Conservation (phyloP, 306 rosid species). For the Cicer judaicum region DNA sequence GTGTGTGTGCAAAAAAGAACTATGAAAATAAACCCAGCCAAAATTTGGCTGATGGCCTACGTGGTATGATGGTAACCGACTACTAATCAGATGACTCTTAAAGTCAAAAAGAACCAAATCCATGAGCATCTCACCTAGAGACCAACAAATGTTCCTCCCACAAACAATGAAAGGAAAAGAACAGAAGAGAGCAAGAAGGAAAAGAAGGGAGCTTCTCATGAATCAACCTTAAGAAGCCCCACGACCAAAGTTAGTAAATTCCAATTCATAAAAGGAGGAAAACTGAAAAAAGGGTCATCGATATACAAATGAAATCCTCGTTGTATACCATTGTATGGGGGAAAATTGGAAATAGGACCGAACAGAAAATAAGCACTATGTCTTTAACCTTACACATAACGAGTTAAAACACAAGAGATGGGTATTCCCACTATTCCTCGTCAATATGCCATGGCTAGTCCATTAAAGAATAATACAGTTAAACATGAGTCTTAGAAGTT, state of each 20-base stretch:
- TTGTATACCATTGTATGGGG: conserved; percentile 49
- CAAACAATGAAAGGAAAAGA: neutral
- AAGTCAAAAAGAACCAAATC: conserved; percentile 10
- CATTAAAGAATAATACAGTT: conserved; percentile 99
- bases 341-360: conserved; percentile 58
- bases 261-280: conserved; percentile 47
- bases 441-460: conserved; percentile 98
- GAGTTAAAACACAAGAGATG: conserved; percentile 98
- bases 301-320: conserved; percentile 58
- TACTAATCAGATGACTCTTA: conserved; percentile 4
- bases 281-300: conserved; percentile 45
- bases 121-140: conserved; percentile 33
- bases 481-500: conserved; percentile 71
- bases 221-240: conserved; percentile 36
- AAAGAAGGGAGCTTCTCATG: conserved; percentile 1
- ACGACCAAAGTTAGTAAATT: conserved; percentile 14
- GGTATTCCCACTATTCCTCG: conserved; percentile 99
- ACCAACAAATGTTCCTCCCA: neutral
- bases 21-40: conserved; percentile 8
- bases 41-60: conserved; percentile 25
- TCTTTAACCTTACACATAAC: conserved; percentile 92
- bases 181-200: neutral
- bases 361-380: conserved; percentile 71
- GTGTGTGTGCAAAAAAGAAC: conserved; percentile 4
- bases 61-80: conserved; percentile 10